Conservation (phyloP, 163 green algal species). For the Trebouxiophyceae sp. region DNA sequence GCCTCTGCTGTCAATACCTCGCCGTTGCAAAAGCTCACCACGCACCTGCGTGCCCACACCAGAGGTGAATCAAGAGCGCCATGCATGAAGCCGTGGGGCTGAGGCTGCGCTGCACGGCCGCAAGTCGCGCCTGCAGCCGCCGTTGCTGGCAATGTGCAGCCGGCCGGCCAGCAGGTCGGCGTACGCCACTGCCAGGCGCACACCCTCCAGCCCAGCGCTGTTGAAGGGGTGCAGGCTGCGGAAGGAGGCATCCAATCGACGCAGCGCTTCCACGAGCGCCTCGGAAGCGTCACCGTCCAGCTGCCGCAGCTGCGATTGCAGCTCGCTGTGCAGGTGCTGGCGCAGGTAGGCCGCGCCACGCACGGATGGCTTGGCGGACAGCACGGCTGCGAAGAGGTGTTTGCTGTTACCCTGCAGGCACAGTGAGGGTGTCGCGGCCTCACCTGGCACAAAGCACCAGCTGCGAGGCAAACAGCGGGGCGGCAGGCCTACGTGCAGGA, state of each 20-base stretch:
- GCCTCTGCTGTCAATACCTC: not conserved
- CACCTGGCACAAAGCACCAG: too few relatives aligned
- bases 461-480: too few relatives aligned
- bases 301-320: too few relatives aligned
- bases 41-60: not conserved
- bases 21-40: too few relatives aligned
- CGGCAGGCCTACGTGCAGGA: too few relatives aligned
- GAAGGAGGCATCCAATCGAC: too few relatives aligned
- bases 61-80: too few relatives aligned
- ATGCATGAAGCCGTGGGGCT: too few relatives aligned
- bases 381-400: conserved; percentile 8
- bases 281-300: too few relatives aligned
- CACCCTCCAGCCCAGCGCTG: conserved; percentile 12
- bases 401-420: conserved; percentile 3
- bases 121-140: conserved; percentile 11
- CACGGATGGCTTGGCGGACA: not conserved
- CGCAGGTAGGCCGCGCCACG: conserved; percentile 10
- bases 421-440: too few relatives aligned
- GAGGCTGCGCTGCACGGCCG: too few relatives aligned
- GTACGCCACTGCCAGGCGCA: conserved; percentile 14
- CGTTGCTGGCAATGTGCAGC: conserved; percentile 18
- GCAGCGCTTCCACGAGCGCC: too few relatives aligned
- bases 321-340: conserved; percentile 15
- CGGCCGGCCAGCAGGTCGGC: conserved; percentile 9
- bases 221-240: conserved; percentile 24